Percentiles rank a stretch among this genome's conserved stretches.
Conservation (phyloP, 306 rosid genomes). For the Erythrophleum fordii region DNA sequence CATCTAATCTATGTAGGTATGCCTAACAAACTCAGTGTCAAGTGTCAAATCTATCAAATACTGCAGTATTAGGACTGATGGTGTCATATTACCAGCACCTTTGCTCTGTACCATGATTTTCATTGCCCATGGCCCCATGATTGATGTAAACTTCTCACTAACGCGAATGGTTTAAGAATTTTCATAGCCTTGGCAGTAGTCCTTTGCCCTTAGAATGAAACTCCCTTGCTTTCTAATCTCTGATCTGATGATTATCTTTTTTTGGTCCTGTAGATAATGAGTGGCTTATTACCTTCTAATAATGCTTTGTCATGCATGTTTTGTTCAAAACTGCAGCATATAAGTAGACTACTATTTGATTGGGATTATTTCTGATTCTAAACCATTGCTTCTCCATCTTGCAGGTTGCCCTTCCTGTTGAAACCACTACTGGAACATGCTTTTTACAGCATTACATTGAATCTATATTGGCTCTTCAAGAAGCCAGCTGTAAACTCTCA, state of each 20-base stretch:
- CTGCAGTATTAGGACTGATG: slow-evolving; percentile 17
- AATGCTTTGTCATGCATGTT: neutral
- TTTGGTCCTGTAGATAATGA: neutral
- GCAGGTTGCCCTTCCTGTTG: slow-evolving; percentile 97
- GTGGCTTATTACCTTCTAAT: neutral
- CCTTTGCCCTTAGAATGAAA: neutral
- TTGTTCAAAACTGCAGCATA: slow-evolving; percentile 13
- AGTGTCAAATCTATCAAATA: neutral
- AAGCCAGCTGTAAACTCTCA: slow-evolving; percentile 61
- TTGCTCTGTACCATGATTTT: neutral
- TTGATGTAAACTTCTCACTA: slow-evolving; percentile 22
- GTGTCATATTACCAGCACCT: slow-evolving; percentile 19
- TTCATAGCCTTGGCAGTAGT: slow-evolving; percentile 5
- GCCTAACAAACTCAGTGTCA: slow-evolving; percentile 23
- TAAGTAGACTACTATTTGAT: slow-evolving; percentile 6
- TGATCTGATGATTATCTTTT: neutral
- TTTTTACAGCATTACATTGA: slow-evolving; percentile 85
- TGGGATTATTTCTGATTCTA: slow-evolving; percentile 33
- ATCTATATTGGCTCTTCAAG: slow-evolving; percentile 85
- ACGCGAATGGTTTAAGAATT: slow-evolving; percentile 2
- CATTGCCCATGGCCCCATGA: neutral
- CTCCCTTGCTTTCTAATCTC: neutral
- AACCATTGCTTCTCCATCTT: slow-evolving; percentile 34
- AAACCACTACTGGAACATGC: slow-evolving; percentile 74
- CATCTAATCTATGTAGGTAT: neutral